Percentiles rank a stretch among this genome's conserved stretches.
Conservation (phyloP, 2,329 filamentous ascomycete species). For the Pseudogymnoascus sp. region DNA sequence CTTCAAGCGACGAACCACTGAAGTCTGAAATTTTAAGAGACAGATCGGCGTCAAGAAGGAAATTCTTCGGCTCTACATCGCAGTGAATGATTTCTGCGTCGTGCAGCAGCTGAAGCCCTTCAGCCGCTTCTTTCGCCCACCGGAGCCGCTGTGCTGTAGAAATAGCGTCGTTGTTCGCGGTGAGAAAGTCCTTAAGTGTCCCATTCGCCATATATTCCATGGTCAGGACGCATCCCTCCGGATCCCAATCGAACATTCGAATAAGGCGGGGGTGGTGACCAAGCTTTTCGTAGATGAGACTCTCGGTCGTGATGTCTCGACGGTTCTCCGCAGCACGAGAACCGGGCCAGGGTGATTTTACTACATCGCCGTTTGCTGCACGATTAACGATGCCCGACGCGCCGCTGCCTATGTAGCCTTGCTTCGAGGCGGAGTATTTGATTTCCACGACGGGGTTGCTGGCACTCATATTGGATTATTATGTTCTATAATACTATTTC, state of each 20-base stretch:
- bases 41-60: conserved; percentile 31
- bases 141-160: conserved; percentile 19
- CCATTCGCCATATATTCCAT: conserved; percentile 26
- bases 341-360: conserved; percentile 18
- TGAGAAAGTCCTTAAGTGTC: conserved; percentile 21
- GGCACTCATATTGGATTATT: not conserved
- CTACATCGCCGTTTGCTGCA: conserved; percentile 13
- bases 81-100: conserved; percentile 33
- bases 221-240: conserved; percentile 21
- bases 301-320: conserved; percentile 21
- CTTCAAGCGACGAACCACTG: conserved; percentile 28
- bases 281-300: conserved; percentile 22
- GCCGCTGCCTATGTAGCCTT: conserved; percentile 11
- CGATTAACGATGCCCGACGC: conserved; percentile 17
- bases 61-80: conserved; percentile 34
- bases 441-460: not conserved
- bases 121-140: conserved; percentile 30
- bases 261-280: conserved; percentile 20
- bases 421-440: conserved; percentile 12
- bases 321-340: conserved; percentile 11
- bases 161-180: conserved; percentile 12
- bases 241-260: conserved; percentile 22
- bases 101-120: conserved; percentile 32
- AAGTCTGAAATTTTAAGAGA: conserved; percentile 33
- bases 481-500: not conserved